Evolutionary conservation across 805 yeast genomes (phyloP).

Genomic region (Yarrowia phangngaensis): DNA sequence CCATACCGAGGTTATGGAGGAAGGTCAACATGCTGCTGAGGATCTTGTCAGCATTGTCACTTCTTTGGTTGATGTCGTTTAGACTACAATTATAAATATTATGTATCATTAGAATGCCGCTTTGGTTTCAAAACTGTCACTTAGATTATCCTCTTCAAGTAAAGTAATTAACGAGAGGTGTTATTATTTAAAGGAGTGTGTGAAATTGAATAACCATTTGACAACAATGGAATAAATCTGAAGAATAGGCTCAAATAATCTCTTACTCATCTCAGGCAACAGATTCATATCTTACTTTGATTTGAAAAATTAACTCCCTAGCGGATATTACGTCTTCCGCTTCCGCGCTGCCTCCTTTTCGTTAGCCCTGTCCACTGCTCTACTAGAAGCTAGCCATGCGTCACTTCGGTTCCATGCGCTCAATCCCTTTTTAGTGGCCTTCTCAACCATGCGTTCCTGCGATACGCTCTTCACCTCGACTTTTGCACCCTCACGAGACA

Average conservation of each 20-base stretch:
- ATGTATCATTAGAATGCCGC: too few relatives aligned
- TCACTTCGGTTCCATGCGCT: slow-evolving; percentile 23
- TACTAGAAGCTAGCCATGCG: slow-evolving; percentile 15
- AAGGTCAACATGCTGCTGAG: slow-evolving; percentile 71
- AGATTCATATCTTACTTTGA: too few relatives aligned
- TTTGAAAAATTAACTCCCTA: too few relatives aligned
- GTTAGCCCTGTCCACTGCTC: slow-evolving; percentile 11
- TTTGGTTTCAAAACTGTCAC: too few relatives aligned
- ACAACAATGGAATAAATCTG: too few relatives aligned
- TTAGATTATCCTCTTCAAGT: too few relatives aligned
- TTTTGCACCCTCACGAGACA: slow-evolving; percentile 25
- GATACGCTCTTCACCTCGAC: slow-evolving; percentile 23
- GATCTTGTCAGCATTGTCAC: slow-evolving; percentile 71
- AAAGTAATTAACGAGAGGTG: too few relatives aligned
- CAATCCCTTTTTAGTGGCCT: slow-evolving; percentile 20
- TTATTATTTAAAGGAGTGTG: too few relatives aligned
- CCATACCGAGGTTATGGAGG: slow-evolving; percentile 86
- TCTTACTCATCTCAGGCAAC: too few relatives aligned
- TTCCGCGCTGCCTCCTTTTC: slow-evolving; percentile 18
- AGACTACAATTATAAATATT: too few relatives aligned
- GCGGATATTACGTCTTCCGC: slow-evolving; percentile 7
- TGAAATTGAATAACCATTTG: too few relatives aligned
- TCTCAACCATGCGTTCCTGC: slow-evolving; percentile 26
- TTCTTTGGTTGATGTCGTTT: slow-evolving; percentile 30
- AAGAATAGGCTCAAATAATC: too few relatives aligned